Evolutionary conservation across 805 yeast species (phyloP), one percentile per base, ranked within the genome.

Genomic region (Candida orba): DNA sequence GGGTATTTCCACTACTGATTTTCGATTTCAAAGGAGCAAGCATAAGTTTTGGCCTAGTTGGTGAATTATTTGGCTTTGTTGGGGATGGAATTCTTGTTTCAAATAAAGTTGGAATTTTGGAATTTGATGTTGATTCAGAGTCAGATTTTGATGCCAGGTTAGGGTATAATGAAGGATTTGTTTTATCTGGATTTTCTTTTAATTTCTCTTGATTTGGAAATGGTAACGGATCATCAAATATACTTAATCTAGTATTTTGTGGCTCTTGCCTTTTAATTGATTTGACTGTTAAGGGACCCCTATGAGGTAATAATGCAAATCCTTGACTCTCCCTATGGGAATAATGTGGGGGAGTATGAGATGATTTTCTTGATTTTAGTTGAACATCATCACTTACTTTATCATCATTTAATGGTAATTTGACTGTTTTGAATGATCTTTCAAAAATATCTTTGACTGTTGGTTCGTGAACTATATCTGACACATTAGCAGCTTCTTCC

Each of bases 231-330:
- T 41, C 52, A 23, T 47, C 51, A 32, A 50, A 48, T n/a, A 51
- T 42, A 36, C 52, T 55, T 40, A 44, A 45, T 36, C 51, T 46
- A 12, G 42, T 37, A n/a, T 46, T 47, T 12, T 32, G 24, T 1
- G 34, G 43, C 13, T 41, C 42, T 9, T 24, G 25, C 43, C 54
- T 56, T 41, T 55, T 53, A 3, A 52, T 49, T 9, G 62, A 53
- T 37, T 60, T 59, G 12, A 59, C 54, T 1, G 59, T 56, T 25
- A 61, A 41, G 2, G 64, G 63, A 23, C 51, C 62, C 45, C 59
- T 51, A 10, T 56, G 59, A 0, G 65, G 64, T 29, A 60, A 38
- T 8, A 58, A 42, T 5, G 62, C 63, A 51, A 60, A 59, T 0
- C 63, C 62, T 42, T 56, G 58, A 24, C 58, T 59, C 34, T 57